Base-by-base conservation (phyloP, 805 yeast species). In the Ogataea allantospora region DNA sequence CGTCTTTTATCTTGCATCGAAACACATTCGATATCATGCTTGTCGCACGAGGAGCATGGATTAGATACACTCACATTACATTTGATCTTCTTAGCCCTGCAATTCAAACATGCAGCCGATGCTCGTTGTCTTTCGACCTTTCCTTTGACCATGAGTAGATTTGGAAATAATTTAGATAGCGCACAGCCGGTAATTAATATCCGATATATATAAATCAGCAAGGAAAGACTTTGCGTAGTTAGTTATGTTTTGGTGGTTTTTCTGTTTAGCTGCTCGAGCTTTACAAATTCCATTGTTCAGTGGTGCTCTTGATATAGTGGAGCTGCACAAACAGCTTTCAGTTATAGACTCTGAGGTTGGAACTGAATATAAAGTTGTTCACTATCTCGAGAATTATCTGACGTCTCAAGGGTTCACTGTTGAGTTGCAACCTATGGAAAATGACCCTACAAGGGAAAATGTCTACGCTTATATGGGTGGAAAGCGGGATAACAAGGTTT, bases 401-500 rank as follows among this genome's bases (percentile, higher is more conserved):
- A 11, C 33, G 13, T 17, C 33, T n/a, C 38, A 30, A 7, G 42
- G 45, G 3, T 22, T 41, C 6, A 41, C 42, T 14, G 45, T 41
- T 12, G 45, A 38, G 28, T 30, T 34, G 3, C 42, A 42, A 24
- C 19, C 28, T 4, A 38, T 42, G 11, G 45, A 34, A 19, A 19
- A 18, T 17, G 32, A 36, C 14, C 19, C 28, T n/a, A 7, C 15
- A 13, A 26, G 81, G 30, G 53, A 58, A 46, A 77, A 78, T 49
- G 58, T 78, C 20, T 78, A 71, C 50, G 82, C 82, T 6, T 78
- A 76, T 50, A 42, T 53, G 7, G 75, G 77, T 4, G 40, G 44
- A 2, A 52, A 51, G 12, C 64, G 77, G 39, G 51, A 73, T 46
- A 70, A 77, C n/a, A 63, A 59, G 37, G 68, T 75, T 1, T 51